Percentiles rank a stretch among this genome's conserved stretches.
Evolutionary conservation across 2,329 filamentous ascomycete genomes (phyloP).

Genomic region (Gnomoniopsis smithogilvyi): DNA sequence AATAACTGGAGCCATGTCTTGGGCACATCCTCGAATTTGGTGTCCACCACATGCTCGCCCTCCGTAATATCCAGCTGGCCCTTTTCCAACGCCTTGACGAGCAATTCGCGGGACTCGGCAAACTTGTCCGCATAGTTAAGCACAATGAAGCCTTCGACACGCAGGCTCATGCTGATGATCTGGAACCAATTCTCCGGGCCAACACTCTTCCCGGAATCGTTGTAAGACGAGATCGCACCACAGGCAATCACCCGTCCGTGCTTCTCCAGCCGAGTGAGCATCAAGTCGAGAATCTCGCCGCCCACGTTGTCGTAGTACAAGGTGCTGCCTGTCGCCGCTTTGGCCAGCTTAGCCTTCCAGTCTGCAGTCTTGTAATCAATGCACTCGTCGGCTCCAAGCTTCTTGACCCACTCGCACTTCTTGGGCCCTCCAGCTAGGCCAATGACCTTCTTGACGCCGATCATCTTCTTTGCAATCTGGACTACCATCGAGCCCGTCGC

Average conservation of each 20-base stretch:
- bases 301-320: conserved; percentile 51
- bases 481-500: conserved; percentile 46
- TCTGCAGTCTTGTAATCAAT: conserved; percentile 50
- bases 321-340: conserved; percentile 44
- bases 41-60: conserved; percentile 27
- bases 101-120: conserved; percentile 23
- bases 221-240: conserved; percentile 40
- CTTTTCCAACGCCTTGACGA: conserved; percentile 23
- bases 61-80: conserved; percentile 19
- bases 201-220: conserved; percentile 27
- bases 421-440: conserved; percentile 50
- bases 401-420: conserved; percentile 50
- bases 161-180: conserved; percentile 37
- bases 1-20: conserved; percentile 27
- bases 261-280: conserved; percentile 38
- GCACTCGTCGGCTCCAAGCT: conserved; percentile 49
- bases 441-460: conserved; percentile 44
- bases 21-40: conserved; percentile 26
- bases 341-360: conserved; percentile 42
- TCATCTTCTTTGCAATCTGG: conserved; percentile 49
- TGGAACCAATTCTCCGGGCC: conserved; percentile 40
- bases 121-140: conserved; percentile 32
- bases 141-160: conserved; percentile 41
- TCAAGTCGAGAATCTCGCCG: conserved; percentile 42
- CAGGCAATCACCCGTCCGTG: conserved; percentile 39